A percentile compares a stretch with the other conserved stretches of the same genome.
These are phyloP conservation scores for Botrytis deweyae DNA, from an alignment of 2,329 filamentous ascomycete species.

Conservation along the genomic window DNA sequence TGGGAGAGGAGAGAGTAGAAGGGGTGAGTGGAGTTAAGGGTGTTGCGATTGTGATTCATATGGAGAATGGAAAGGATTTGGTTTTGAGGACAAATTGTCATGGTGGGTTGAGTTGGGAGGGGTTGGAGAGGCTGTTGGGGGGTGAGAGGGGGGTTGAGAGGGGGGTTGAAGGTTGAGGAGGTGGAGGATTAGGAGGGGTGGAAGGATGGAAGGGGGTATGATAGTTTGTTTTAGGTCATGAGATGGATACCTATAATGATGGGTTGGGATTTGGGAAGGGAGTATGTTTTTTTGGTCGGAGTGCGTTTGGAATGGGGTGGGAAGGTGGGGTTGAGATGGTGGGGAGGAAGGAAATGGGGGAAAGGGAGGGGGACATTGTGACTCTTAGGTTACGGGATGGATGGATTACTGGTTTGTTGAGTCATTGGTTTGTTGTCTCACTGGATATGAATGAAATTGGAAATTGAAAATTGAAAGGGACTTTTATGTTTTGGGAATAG, in stretches of 20 bases:
- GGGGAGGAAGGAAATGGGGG: no score
- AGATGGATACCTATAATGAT: neutral
- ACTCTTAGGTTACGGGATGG: neutral
- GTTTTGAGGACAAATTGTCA: conserved; percentile 24
- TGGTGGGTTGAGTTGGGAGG: neutral
- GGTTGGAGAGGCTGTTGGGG: neutral
- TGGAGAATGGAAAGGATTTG: conserved; percentile 31
- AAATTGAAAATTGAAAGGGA: neutral
- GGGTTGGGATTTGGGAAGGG: neutral
- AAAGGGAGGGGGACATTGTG: neutral
- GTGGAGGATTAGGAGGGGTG: accelerated
- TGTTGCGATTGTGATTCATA: conserved; percentile 33
- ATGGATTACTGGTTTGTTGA: no score
- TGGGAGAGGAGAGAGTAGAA: neutral
- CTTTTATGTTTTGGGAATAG: accelerated
- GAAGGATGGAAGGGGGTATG: neutral
- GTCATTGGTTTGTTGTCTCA: neutral
- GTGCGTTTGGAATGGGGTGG: neutral
- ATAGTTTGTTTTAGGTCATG: neutral
- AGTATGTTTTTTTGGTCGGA: neutral
- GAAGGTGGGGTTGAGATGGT: no score
- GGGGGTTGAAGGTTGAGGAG: neutral
- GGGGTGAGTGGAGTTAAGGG: conserved; percentile 26
- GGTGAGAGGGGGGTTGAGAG: neutral
- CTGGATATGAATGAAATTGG: neutral